Evolutionary conservation across 2,329 filamentous ascomycete genomes (phyloP).

Genomic region (Metarhizium album): DNA sequence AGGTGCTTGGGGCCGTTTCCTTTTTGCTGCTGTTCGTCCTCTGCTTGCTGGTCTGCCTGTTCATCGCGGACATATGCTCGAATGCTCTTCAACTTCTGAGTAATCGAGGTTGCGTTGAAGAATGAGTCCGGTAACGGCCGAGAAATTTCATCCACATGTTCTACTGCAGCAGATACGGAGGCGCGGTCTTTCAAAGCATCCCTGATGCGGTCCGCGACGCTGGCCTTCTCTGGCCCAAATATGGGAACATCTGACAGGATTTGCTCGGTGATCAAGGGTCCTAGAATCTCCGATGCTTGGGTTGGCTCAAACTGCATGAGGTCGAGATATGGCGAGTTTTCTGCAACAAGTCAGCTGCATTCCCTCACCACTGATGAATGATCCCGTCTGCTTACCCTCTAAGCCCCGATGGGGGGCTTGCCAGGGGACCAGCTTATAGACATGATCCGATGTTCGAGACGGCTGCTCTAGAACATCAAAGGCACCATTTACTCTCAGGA

Average conservation of each 20-base stretch:
- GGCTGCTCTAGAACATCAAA: slow-evolving; percentile 54
- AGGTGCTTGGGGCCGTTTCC: slow-evolving; percentile 16
- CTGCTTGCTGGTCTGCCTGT: slow-evolving; percentile 11
- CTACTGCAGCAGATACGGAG: slow-evolving; percentile 21
- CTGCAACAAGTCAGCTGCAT: slow-evolving; percentile 22
- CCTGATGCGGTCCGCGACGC: slow-evolving; percentile 31
- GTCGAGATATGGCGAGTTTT: slow-evolving; percentile 39
- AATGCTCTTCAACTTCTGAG: slow-evolving; percentile 38
- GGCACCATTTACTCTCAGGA: slow-evolving; percentile 47
- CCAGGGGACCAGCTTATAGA: slow-evolving; percentile 53
- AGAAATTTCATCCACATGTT: slow-evolving; percentile 25
- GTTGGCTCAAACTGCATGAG: slow-evolving; percentile 48
- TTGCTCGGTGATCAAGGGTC: slow-evolving; percentile 42
- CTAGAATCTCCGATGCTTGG: slow-evolving; percentile 41
- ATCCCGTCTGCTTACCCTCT: slow-evolving; percentile 28
- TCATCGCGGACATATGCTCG: slow-evolving; percentile 27
- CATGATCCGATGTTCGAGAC: slow-evolving; percentile 44
- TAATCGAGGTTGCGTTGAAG: slow-evolving; percentile 28
- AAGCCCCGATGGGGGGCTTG: slow-evolving; percentile 46
- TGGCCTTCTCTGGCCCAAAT: slow-evolving; percentile 41
- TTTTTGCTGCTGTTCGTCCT: slow-evolving; percentile 15
- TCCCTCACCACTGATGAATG: neutral
- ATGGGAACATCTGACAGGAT: slow-evolving; percentile 43
- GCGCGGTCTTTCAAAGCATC: slow-evolving; percentile 26
- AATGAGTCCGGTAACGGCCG: slow-evolving; percentile 31